A percentile compares a stretch with the other conserved stretches of the same genome.
Conservation (phyloP, 2,329 filamentous ascomycete species). For the Penicillium sp. region DNA sequence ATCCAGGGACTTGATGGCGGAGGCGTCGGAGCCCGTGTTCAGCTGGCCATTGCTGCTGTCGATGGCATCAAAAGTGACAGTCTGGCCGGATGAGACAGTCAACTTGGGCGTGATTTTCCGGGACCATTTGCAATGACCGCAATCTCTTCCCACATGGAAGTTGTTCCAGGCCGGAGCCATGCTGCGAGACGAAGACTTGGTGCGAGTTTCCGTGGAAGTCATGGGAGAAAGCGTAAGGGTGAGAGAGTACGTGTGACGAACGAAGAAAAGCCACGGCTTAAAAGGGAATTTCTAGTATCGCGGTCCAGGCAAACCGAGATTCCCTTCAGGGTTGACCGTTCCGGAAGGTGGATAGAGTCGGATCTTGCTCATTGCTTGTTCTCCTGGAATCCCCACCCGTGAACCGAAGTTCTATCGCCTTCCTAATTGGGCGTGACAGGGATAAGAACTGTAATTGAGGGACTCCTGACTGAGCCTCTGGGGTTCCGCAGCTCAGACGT, state of each 20-base stretch:
- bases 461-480: constrained; percentile 10
- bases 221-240: constrained; percentile 1
- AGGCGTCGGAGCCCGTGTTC: constrained; percentile 41
- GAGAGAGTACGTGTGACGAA: neutral
- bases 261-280: neutral
- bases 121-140: constrained; percentile 51
- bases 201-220: constrained; percentile 14
- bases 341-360: constrained; percentile 24
- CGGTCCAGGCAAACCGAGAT: constrained; percentile 14
- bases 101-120: constrained; percentile 46
- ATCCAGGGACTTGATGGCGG: constrained; percentile 44
- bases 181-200: constrained; percentile 8
- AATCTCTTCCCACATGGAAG: constrained; percentile 35
- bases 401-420: constrained; percentile 16
- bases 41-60: constrained; percentile 55
- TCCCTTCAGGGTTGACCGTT: constrained; percentile 23
- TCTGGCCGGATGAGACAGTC: constrained; percentile 49
- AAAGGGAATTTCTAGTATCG: constrained; percentile 1
- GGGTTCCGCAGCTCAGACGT: neutral
- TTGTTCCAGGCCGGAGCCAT: constrained; percentile 26
- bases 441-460: neutral
- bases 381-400: constrained; percentile 15
- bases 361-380: constrained; percentile 25
- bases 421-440: constrained; percentile 23
- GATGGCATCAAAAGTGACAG: constrained; percentile 50